A percentile compares a stretch with the other conserved stretches of the same genome.
phyloP scores from a whole-genome alignment of 176 grass and related monocot genomes.

The Phyllostachys edulis region DNA sequence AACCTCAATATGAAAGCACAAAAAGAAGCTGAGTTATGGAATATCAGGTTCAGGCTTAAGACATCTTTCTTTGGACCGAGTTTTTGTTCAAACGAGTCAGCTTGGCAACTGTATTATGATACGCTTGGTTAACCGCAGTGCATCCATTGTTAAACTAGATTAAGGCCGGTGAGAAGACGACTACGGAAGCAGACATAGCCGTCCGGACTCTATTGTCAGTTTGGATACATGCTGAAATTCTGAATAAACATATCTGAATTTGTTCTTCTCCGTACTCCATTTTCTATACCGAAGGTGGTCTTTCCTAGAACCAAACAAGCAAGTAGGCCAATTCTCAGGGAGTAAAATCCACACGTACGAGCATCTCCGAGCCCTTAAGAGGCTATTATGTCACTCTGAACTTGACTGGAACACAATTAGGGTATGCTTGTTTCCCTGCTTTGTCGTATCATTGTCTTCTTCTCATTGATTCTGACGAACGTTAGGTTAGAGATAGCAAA shows the following conservation, averaged over 20 bases:
- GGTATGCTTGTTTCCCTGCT: neutral
- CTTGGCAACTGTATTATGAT: neutral
- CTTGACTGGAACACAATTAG: neutral
- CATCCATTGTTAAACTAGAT: neutral
- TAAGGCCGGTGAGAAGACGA: conserved; percentile 26
- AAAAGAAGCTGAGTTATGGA: neutral
- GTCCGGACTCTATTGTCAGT: conserved; percentile 25
- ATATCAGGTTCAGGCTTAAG: neutral
- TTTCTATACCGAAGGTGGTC: no score
- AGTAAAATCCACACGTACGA: no score
- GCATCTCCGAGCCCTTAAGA: no score
- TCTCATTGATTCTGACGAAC: conserved; percentile 18
- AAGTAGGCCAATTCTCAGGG: no score
- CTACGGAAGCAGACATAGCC: conserved; percentile 36
- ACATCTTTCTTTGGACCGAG: neutral
- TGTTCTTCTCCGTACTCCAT: neutral
- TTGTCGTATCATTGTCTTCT: conserved; percentile 41
- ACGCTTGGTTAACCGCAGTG: neutral
- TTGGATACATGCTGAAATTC: neutral
- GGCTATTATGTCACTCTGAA: neutral
- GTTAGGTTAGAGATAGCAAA: neutral
- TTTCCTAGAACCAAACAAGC: no score
- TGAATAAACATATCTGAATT: conserved; percentile 22
- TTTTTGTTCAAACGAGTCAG: neutral
- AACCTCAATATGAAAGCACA: no score